Evolutionary conservation across 768 basidiomycete genomes (phyloP), one percentile per base, ranked within the genome.

Genomic region (Lactifluus subvellereus): DNA sequence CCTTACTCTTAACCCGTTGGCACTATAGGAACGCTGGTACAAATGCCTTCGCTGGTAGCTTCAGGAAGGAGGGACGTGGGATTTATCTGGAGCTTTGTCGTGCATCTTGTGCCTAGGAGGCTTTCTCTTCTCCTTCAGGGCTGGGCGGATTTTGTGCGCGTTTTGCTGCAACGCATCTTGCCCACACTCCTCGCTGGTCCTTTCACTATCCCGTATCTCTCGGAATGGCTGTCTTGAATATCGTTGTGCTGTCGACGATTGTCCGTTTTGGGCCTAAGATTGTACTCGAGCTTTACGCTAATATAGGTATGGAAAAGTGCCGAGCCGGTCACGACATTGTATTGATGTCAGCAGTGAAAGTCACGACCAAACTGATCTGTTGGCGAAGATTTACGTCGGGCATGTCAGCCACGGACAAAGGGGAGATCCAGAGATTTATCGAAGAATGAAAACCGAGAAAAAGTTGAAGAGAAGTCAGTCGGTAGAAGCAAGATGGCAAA

Each of bases 121-220:
- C 53, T 14, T 38, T 61, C 53, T n/a, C 30, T 43, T 7, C 40
- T n/a, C n/a, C n/a, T 20, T 33, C 51, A 71, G 72, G 75, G 49
- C 53, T 74, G 8, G 79, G 79, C 32, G 79, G 79, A 0, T 73
- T 79, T 45, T 68, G 73, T 20, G 69, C 77, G 0, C 79, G 78
- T 0, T 69, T 79, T 16, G 72, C 78, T 16, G 71, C 78, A 0
- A 80, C 78, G 0, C 74, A 76, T 59, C 80, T 81, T 60, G 72
- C 75, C 11, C 67, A 69, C 18, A 13, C 67, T 37, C 45, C 33
- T 6, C 74, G 74, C 50, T 80, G 79, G 80, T 75, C 74, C 18
- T 76, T 74, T 61, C 77, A 82, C 66, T 83, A 77, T 66, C 66
- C 80, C 13, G 73, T 76, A 40, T 76, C 75, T 7, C 59, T 70